These are phyloP conservation scores for Spergularia marina DNA, from an alignment of 148 eudicot genomes.

Conservation along the genomic window DNA sequence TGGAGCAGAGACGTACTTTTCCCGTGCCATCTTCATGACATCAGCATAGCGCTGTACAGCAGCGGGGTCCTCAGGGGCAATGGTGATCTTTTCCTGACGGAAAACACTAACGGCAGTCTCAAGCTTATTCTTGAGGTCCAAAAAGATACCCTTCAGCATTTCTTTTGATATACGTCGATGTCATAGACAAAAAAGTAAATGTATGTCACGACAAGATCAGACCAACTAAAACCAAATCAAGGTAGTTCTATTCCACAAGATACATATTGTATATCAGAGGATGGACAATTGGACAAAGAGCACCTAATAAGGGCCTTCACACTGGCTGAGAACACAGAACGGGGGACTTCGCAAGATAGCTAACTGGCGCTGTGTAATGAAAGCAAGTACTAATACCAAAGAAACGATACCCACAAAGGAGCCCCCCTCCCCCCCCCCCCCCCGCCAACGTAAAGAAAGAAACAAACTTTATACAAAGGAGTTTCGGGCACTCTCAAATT, in stretches of 20 bases:
- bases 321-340: no score
- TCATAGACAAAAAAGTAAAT: constrained; percentile 9
- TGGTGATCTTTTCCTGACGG: constrained; percentile 83
- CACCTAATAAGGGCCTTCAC: background rate
- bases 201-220: background rate
- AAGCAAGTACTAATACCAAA: no score
- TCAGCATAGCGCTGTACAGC: constrained; percentile 79
- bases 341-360: no score
- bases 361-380: no score
- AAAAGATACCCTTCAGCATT: constrained; percentile 83
- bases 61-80: constrained; percentile 83
- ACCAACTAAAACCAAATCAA: background rate
- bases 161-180: constrained; percentile 47
- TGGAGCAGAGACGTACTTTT: constrained; percentile 40
- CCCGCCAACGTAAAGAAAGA: no score
- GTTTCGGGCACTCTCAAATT: no score
- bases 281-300: background rate
- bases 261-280: no score
- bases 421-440: no score
- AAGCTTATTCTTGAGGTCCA: constrained; percentile 85
- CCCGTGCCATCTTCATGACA: constrained; percentile 80
- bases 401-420: no score
- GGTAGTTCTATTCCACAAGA: background rate
- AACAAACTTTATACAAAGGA: no score
- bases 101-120: constrained; percentile 79